Evolutionary conservation across 2,329 filamentous ascomycete genomes (phyloP).

Genomic region (Sporothrix variecibatus): DNA sequence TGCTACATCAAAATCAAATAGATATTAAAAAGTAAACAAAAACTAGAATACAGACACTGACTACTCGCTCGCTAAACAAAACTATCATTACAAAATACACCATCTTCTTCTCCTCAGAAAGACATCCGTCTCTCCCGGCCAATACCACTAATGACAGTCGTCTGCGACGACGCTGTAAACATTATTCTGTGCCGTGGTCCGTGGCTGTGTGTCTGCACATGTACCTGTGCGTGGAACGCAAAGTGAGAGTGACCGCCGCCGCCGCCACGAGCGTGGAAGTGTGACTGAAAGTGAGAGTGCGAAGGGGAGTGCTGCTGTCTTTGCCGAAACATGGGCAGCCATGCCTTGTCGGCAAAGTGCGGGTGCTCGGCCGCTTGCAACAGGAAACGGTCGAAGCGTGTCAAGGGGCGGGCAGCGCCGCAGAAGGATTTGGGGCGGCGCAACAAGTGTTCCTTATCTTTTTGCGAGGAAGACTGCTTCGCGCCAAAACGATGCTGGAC

Average conservation of each 20-base stretch:
- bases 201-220: background rate
- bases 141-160: background rate
- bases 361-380: slow-evolving; percentile 13
- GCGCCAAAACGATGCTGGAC: no score
- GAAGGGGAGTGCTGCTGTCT: background rate
- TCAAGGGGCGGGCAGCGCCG: background rate
- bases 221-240: background rate
- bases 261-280: background rate
- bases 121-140: background rate
- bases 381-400: slow-evolving; percentile 20
- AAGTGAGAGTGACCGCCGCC: background rate
- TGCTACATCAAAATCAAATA: background rate
- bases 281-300: background rate
- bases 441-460: background rate
- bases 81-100: background rate
- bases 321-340: slow-evolving; percentile 2
- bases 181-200: background rate
- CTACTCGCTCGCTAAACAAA: background rate
- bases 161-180: background rate
- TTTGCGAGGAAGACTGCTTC: background rate
- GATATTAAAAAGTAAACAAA: background rate
- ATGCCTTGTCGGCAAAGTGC: background rate
- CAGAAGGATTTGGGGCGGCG: slow-evolving; percentile 11
- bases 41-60: background rate
- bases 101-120: background rate